Conservation (phyloP, 306 rosid species). For the Prunus kanzakura region DNA sequence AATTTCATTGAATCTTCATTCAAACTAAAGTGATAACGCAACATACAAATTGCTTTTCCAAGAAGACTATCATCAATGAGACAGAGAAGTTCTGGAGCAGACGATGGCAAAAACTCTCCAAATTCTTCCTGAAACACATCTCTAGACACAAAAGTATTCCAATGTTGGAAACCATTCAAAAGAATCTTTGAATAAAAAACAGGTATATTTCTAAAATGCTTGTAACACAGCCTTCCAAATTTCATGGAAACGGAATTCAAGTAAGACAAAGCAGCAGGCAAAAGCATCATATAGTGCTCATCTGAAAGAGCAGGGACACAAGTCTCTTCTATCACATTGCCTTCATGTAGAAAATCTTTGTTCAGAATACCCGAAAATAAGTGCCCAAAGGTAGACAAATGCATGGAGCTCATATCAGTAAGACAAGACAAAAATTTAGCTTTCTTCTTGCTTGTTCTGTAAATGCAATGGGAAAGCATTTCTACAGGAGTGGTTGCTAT, state of each 20-base stretch:
- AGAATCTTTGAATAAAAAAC: constrained; percentile 60
- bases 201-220: constrained; percentile 40
- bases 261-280: constrained; percentile 66
- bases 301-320: constrained; percentile 44
- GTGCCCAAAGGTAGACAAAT: constrained; percentile 71
- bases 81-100: constrained; percentile 53
- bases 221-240: constrained; percentile 36
- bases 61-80: constrained; percentile 68
- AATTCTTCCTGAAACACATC: constrained; percentile 67
- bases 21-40: constrained; percentile 53
- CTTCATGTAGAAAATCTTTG: constrained; percentile 32
- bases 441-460: constrained; percentile 40
- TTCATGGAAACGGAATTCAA: constrained; percentile 46
- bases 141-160: constrained; percentile 61
- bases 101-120: constrained; percentile 53
- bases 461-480: constrained; percentile 51
- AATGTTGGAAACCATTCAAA: constrained; percentile 56
- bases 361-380: constrained; percentile 43
- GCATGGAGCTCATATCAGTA: constrained; percentile 64
- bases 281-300: constrained; percentile 62
- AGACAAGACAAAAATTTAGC: constrained; percentile 68
- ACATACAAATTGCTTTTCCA: constrained; percentile 65
- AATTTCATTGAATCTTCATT: constrained; percentile 47
- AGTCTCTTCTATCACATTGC: constrained; percentile 27
- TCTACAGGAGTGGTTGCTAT: constrained; percentile 55